Conservation (phyloP, 2,329 filamentous ascomycete species). For the Fusarium graminum region DNA sequence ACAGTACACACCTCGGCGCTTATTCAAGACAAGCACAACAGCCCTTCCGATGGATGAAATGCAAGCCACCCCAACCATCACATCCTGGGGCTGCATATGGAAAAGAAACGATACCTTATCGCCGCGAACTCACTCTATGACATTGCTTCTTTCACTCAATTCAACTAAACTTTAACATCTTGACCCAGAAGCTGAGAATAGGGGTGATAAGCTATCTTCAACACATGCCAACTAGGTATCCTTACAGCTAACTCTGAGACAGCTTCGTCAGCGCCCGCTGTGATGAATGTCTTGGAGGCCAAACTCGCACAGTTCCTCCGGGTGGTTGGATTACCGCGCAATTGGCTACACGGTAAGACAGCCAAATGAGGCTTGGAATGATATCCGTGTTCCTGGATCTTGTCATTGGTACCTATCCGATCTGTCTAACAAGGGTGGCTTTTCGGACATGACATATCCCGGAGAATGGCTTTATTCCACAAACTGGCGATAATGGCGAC, state of each 20-base stretch:
- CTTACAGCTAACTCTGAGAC: conserved; percentile 29
- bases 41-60: conserved; percentile 36
- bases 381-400: neutral
- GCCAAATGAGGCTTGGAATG: conserved; percentile 28
- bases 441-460: conserved; percentile 18
- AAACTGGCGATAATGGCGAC: neutral
- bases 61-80: conserved; percentile 42
- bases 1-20: conserved; percentile 19
- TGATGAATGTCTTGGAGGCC: conserved; percentile 19
- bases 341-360: conserved; percentile 12
- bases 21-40: conserved; percentile 32
- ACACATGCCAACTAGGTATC: conserved; percentile 13
- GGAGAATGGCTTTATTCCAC: conserved; percentile 20
- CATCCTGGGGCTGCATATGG: conserved; percentile 19
- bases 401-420: conserved; percentile 22
- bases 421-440: conserved; percentile 11
- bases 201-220: conserved; percentile 12
- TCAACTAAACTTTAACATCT: neutral
- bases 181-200: neutral
- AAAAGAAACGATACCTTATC: conserved; percentile 16
- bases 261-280: conserved; percentile 7
- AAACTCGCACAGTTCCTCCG: conserved; percentile 3
- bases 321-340: conserved; percentile 16
- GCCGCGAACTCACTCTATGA: conserved; percentile 5
- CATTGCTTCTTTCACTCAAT: neutral